These are phyloP conservation scores for Boletus speciosus DNA, from an alignment of 768 basidiomycete species.

Conservation along the genomic window DNA sequence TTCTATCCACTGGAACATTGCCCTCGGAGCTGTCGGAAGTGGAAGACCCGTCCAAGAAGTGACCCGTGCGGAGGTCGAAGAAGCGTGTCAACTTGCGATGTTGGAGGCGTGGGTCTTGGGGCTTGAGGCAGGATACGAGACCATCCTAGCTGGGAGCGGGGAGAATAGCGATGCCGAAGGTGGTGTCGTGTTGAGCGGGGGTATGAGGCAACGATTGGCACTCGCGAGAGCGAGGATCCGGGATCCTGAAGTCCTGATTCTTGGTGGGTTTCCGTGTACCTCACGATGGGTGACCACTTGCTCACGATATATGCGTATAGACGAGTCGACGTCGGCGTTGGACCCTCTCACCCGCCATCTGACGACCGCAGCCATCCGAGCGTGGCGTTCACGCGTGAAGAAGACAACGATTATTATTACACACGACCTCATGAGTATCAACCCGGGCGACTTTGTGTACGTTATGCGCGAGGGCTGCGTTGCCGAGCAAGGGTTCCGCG, in stretches of 20 bases:
- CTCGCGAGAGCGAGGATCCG: constrained; percentile 83
- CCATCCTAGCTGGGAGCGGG: constrained; percentile 44
- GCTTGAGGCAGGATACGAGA: constrained; percentile 88
- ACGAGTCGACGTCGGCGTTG: constrained; percentile 79
- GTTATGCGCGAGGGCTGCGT: constrained; percentile 79
- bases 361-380: constrained; percentile 70
- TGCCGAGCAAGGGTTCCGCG: constrained; percentile 84
- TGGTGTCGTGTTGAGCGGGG: constrained; percentile 81
- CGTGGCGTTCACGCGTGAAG: constrained; percentile 58
- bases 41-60: constrained; percentile 46
- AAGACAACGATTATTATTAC: constrained; percentile 68
- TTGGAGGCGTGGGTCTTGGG: constrained; percentile 84
- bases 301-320: constrained; percentile 32
- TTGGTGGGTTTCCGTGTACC: constrained; percentile 55
- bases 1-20: constrained; percentile 82
- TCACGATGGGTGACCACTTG: neutral
- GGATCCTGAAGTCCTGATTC: constrained; percentile 84
- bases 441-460: constrained; percentile 79
- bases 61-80: constrained; percentile 65
- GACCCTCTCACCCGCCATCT: constrained; percentile 84
- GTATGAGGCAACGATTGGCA: constrained; percentile 87
- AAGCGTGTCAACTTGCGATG: constrained; percentile 80
- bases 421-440: constrained; percentile 88
- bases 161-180: constrained; percentile 43
- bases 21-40: constrained; percentile 62